Base-by-base conservation (phyloP, 306 rosid genomes). In the Lupinus albus region DNA sequence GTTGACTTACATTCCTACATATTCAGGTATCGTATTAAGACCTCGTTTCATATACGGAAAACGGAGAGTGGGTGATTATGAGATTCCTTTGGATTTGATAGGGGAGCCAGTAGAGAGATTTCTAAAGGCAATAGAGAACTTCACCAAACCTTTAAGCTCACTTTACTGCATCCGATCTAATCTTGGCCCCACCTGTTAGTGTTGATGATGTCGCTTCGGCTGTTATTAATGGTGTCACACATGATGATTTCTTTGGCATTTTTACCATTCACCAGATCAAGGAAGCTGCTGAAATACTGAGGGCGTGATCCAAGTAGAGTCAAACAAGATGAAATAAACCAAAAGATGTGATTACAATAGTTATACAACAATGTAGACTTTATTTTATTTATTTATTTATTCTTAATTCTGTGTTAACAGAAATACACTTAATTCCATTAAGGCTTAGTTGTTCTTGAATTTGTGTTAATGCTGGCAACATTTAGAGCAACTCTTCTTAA, bases 31-130 rank as follows among this genome's bases (percentile, higher is more conserved):
- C 21, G 98, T 93, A 62, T 69, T 93, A 48, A 87, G 95, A 68
- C 98, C 98, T 3, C 94, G 32, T 11, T 86, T 93, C 87, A 89
- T 93, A 80, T 93, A 89, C 38, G 98, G 98, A 77, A 89, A 88
- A 79, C 86, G 89, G 73, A 89, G 75, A 82, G 88, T 93, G 66
- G 88, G 86, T 41, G 86, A 95, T 39, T 83, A 78, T 38, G 98
- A 89, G 86, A 49, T 93, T 77, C 98, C 98, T 16, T 81, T 93
- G 71, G 96, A 89, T 72, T 61, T 89, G 67, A 71, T 93, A 18
- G 97, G 97, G 60, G 83, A 86, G 73, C 98, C 98, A 45, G 53
- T 77, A 35, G 98, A 93, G 82, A 93, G 64, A 80, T 50, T 93
- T 75, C 86, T 93, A 11, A 50, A 62, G 8, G 88, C 91, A 1